These are phyloP conservation scores for Puccinia novopanici DNA, from an alignment of 1,284 basidiomycete genomes.

Conservation along the genomic window DNA sequence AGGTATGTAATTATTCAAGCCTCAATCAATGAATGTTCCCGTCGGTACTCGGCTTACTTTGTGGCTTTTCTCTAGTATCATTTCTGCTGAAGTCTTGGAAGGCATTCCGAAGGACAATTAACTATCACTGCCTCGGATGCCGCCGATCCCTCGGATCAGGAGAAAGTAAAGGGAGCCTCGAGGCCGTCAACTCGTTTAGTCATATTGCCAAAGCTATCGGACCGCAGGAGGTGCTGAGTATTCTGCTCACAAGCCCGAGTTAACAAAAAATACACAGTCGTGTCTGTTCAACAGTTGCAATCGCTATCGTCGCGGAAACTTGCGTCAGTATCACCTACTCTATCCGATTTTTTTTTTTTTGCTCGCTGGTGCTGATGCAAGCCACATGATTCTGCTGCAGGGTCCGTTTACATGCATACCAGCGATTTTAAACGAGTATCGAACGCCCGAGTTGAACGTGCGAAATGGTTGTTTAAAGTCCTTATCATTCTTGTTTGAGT, in stretches of 20 bases:
- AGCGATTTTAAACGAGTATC: slow-evolving; percentile 97
- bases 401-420: slow-evolving; percentile 94
- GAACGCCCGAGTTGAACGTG: slow-evolving; percentile 91
- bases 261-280: slow-evolving; percentile 98
- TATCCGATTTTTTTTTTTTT: slow-evolving; percentile 65
- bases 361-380: slow-evolving; percentile 80
- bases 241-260: slow-evolving; percentile 95
- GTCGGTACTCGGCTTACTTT: background rate
- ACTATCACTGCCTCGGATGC: slow-evolving; percentile 99
- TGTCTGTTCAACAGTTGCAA: slow-evolving; percentile 97
- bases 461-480: slow-evolving; percentile 99
- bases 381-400: slow-evolving; percentile 12
- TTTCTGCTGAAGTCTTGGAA: slow-evolving; percentile 95
- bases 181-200: slow-evolving; percentile 98
- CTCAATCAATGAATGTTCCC: background rate
- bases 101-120: too few species aligned
- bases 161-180: slow-evolving; percentile 98
- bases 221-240: slow-evolving; percentile 95
- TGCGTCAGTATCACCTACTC: slow-evolving; percentile 18
- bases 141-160: slow-evolving; percentile 97
- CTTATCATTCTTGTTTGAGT: slow-evolving; percentile 97
- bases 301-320: slow-evolving; percentile 63
- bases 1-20: slow-evolving; percentile 59
- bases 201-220: slow-evolving; percentile 99
- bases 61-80: slow-evolving; percentile 69